Evolutionary conservation across 2,329 filamentous ascomycete genomes (phyloP), one percentile per base, ranked within the genome.

Genomic region (Penicillium glabrum): DNA sequence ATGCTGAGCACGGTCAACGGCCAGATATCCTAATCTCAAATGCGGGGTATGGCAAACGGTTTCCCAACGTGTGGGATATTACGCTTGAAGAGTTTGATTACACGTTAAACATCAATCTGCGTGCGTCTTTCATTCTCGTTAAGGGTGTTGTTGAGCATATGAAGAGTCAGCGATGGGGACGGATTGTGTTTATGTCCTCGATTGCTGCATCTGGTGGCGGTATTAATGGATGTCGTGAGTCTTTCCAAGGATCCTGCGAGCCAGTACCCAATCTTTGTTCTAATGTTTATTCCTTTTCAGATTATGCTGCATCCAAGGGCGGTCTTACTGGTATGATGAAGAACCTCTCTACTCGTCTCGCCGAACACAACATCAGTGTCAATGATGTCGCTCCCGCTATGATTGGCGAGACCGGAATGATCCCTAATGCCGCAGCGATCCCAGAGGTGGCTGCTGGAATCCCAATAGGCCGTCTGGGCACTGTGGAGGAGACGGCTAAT

Each of bases 311-410:
- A 3, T 84, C 82, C 27, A 87, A 87, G 69, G 85, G 82, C 8
- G 86, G 85, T 2, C 69, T 89, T 59, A 83, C 82, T 5, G 83
- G 83, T 3, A 84, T 88, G 82, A 87, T 87, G 82, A 84, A 81
- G 67, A 88, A 87, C 60, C 75, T 89, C 29, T 80, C 85, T 1
- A 80, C 77, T 1, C 83, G 83, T 46, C 78, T 88, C 23, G 86
- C 84, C 2, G 78, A 80, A 54, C 80, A 79, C 62, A 85, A 85
- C 31, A 86, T 89, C 62, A 86, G 85, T 14, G 84, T 88, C 55
- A 88, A 89, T 57, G 85, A 88, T 60, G 83, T 89, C n/a, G 84
- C 85, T 3, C 86, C 86, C 0, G 86, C 86, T 3, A 88, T 89
- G 84, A 88, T 89, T 61, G 85, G 84, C 4, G 81, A 83, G 23